A percentile compares a stretch with the other conserved stretches of the same genome.
Conservation (phyloP, 1,284 basidiomycete species). For the Malassezia furfur region DNA sequence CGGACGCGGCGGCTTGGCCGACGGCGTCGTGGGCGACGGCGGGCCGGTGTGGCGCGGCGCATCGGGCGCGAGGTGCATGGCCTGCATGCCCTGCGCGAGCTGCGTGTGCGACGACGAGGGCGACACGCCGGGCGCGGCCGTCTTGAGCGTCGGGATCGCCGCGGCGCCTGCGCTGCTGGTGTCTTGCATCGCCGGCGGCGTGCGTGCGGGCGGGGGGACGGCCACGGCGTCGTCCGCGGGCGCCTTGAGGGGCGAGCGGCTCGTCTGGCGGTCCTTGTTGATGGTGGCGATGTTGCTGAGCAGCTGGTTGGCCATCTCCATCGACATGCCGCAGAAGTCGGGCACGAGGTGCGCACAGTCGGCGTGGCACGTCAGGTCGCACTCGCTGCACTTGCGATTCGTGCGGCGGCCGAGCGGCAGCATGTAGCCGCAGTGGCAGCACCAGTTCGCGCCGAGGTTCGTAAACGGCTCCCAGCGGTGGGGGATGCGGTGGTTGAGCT, state of each 20-base stretch:
- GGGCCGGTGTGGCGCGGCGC: background rate
- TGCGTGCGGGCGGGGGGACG: background rate
- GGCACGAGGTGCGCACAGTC: conserved; percentile 97
- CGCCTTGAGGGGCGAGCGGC: conserved; percentile 27
- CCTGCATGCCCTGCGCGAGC: conserved; percentile 11
- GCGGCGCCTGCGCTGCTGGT: conserved; percentile 11
- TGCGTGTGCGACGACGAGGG: background rate
- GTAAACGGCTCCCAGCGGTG: conserved; percentile 96
- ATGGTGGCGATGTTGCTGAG: conserved; percentile 74
- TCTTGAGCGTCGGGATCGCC: background rate
- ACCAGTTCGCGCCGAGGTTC: conserved; percentile 97
- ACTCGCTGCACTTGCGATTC: conserved; percentile 87
- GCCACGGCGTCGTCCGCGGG: conserved; percentile 20
- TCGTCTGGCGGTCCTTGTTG: conserved; percentile 44
- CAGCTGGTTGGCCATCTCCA: conserved; percentile 95
- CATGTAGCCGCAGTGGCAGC: conserved; percentile 93
- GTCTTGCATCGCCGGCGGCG: background rate
- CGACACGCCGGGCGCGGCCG: background rate
- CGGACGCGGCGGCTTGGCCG: background rate
- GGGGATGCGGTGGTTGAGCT: conserved; percentile 98
- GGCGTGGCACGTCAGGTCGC: conserved; percentile 90
- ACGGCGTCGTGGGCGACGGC: background rate
- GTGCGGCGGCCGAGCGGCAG: conserved; percentile 94
- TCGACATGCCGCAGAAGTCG: conserved; percentile 99
- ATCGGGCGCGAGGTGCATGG: background rate